Base-by-base conservation (phyloP, 805 yeast genomes). In the Sugiyamaella boreocaroliniensis region DNA sequence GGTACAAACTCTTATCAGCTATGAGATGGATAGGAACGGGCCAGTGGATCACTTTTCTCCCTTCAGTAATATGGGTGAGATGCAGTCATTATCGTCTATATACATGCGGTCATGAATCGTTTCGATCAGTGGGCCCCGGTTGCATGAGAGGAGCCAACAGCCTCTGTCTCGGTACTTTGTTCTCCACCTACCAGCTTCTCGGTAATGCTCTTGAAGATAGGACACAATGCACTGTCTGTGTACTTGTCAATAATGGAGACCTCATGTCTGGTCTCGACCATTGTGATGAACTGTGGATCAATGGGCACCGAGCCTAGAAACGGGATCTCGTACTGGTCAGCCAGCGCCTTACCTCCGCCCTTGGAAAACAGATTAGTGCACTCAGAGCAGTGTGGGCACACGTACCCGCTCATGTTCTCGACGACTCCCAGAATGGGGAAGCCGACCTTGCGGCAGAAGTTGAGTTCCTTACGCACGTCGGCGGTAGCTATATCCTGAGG, bases 341-440 rank as follows among this genome's bases (percentile, higher is more conserved):
- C 84, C 47, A 93, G 71, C 14, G 68, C 71, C 59, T 76, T 68
- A 2, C 99, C 99, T 26, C 99, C 99, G 8, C 98, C 99, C 49
- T 85, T 79, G 59, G 93, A 87, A 66, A 93, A 93, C 20, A 93
- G 86, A 66, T 90, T 83, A 2, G 97, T 89, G 53, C 75, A 71
- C 64, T 92, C 98, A 1, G 85, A 79, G 66, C 99, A 93, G 66
- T 81, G 81, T 0, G 99, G 99, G 66, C 99, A 93, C 3, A 89
- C 82, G 64, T 87, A 93, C 1, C 99, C 99, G 48, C 95, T 82
- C 99, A 93, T 92, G 64, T 93, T 93, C 66, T 93, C 99, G 9
- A 93, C 80, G 2, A 93, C 79, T 0, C 99, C 99, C 51, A 93
- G 66, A 1, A 92, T 78, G 22, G 77, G 74, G 61, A 93, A 81